Conservation (phyloP, 495 filamentous ascomycete genomes). For the Sporormia fimetaria region DNA sequence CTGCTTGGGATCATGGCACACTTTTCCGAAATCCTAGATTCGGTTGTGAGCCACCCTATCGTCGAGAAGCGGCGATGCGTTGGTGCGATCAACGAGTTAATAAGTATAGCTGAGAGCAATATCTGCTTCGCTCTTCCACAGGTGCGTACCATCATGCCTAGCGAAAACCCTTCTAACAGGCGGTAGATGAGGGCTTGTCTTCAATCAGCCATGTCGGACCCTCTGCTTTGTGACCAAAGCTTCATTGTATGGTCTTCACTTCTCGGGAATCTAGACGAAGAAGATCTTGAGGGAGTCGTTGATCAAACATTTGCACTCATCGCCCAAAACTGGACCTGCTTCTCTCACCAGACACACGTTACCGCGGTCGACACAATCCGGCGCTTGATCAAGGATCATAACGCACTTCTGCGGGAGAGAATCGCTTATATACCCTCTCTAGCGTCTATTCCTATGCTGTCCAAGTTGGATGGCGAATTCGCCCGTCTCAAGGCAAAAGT, state of each 20-base stretch:
- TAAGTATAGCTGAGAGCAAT: constrained; percentile 56
- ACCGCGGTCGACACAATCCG: constrained; percentile 50
- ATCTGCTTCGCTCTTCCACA: constrained; percentile 74
- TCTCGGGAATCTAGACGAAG: constrained; percentile 57
- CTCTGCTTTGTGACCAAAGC: constrained; percentile 60
- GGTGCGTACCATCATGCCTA: constrained; percentile 37
- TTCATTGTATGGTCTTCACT: constrained; percentile 77
- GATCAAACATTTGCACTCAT: constrained; percentile 84
- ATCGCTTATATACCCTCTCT: constrained; percentile 70
- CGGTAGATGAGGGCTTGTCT: constrained; percentile 73
- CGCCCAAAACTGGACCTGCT: constrained; percentile 61
- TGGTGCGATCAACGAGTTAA: constrained; percentile 77
- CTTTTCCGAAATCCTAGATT: constrained; percentile 69
- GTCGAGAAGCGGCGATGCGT: constrained; percentile 63
- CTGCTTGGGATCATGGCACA: constrained; percentile 79
- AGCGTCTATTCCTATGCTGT: constrained; percentile 55
- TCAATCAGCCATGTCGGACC: constrained; percentile 64
- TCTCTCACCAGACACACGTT: constrained; percentile 48
- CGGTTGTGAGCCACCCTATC: constrained; percentile 40
- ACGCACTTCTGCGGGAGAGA: constrained; percentile 46
- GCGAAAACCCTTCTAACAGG: background rate
- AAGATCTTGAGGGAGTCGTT: constrained; percentile 65
- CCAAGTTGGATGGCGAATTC: constrained; percentile 52
- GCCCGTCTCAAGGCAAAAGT: constrained; percentile 48
- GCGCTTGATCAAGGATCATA: constrained; percentile 52